These are phyloP conservation scores for Microascus cirrosus DNA, from an alignment of 2,329 filamentous ascomycete species.

Conservation along the genomic window DNA sequence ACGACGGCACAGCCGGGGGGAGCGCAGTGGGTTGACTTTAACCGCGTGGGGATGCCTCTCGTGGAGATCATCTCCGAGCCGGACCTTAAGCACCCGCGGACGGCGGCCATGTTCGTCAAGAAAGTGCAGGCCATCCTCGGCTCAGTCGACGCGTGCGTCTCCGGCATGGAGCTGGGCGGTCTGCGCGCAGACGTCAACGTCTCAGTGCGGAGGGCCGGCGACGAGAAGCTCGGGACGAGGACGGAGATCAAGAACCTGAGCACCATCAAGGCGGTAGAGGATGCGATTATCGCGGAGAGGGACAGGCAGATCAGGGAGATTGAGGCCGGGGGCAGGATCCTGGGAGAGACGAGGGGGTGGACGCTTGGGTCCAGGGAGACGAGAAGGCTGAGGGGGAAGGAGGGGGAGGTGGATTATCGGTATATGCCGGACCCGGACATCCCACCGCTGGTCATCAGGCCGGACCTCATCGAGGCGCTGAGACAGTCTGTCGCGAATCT, in stretches of 20 bases:
- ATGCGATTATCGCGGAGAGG: constrained; percentile 84
- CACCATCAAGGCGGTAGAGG: constrained; percentile 89
- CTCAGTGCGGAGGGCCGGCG: constrained; percentile 57
- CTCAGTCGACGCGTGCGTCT: constrained; percentile 73
- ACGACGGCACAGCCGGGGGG: constrained; percentile 68
- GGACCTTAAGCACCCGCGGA: constrained; percentile 75
- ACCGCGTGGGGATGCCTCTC: constrained; percentile 79
- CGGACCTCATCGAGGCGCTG: constrained; percentile 57
- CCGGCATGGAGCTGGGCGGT: constrained; percentile 88
- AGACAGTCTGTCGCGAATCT: constrained; percentile 52
- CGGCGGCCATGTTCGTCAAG: constrained; percentile 76
- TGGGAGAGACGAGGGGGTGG: constrained; percentile 90
- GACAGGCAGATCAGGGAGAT: constrained; percentile 77
- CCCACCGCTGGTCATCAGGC: constrained; percentile 62
- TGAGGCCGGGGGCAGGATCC: constrained; percentile 60
- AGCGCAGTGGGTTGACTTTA: constrained; percentile 79
- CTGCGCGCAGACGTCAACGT: constrained; percentile 93
- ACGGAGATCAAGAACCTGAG: constrained; percentile 97
- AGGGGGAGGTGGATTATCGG: constrained; percentile 92
- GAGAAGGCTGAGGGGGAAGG: constrained; percentile 73
- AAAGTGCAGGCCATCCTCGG: constrained; percentile 78
- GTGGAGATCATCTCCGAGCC: constrained; percentile 93
- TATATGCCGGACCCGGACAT: constrained; percentile 98
- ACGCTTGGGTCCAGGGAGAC: constrained; percentile 76
- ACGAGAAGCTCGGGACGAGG: constrained; percentile 57